Percentiles rank a stretch among this genome's conserved stretches.
These are phyloP conservation scores for Monosporascus sp. DNA, from an alignment of 2,329 filamentous ascomycete genomes.

Conservation along the genomic window DNA sequence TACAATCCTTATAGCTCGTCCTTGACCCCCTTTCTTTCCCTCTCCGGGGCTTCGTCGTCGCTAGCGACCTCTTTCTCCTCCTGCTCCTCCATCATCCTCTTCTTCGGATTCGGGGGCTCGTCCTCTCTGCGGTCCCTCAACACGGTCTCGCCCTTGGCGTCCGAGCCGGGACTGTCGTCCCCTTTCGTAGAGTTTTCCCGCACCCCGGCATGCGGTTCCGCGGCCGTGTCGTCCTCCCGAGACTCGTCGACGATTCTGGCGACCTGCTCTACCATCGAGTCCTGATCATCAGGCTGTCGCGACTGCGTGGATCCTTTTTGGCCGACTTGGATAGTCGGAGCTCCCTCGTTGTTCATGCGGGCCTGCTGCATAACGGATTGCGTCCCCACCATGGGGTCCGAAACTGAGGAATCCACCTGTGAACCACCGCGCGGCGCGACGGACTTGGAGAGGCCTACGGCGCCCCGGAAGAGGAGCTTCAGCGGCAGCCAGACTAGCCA, in stretches of 20 bases:
- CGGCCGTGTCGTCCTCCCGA: slow-evolving; percentile 5
- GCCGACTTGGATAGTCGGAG: slow-evolving; percentile 47
- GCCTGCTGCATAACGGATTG: slow-evolving; percentile 13
- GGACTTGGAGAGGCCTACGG: slow-evolving; percentile 49
- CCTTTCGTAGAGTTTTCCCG: not conserved
- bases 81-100: slow-evolving; percentile 26
- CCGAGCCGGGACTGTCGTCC: not conserved
- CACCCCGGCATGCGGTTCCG: not conserved
- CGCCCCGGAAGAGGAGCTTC: slow-evolving; percentile 57
- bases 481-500: slow-evolving; percentile 83
- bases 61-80: not conserved
- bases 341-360: slow-evolving; percentile 31
- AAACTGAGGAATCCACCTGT: slow-evolving; percentile 19
- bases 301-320: slow-evolving; percentile 15
- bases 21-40: slow-evolving; percentile 21
- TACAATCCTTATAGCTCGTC: slow-evolving; percentile 33
- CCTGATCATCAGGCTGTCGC: slow-evolving; percentile 15
- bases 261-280: slow-evolving; percentile 46
- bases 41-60: slow-evolving; percentile 11
- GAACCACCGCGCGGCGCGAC: slow-evolving; percentile 34
- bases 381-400: slow-evolving; percentile 1
- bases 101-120: slow-evolving; percentile 20
- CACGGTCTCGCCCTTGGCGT: slow-evolving; percentile 20
- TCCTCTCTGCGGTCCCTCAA: slow-evolving; percentile 26
- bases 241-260: slow-evolving; percentile 45